Base-by-base conservation (phyloP, 2,329 filamentous ascomycete species). In the Xylariales sp. region DNA sequence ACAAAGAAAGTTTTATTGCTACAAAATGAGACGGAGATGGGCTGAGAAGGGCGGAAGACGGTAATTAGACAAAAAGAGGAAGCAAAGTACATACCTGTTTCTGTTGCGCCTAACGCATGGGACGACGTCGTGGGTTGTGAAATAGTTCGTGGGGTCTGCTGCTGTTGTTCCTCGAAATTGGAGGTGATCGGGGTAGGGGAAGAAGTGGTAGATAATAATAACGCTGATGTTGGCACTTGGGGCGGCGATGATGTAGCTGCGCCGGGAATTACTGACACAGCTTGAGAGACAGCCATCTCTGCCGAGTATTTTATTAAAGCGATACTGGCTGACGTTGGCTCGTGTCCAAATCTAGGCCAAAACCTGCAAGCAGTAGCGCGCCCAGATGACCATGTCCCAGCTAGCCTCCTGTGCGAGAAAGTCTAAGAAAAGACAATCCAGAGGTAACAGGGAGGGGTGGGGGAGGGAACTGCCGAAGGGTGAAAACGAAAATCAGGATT, bases 11-110 rank as follows among this genome's bases (percentile, higher is more conserved):
- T n/a, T n/a, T n/a, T n/a, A n/a, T n/a, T n/a, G n/a, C n/a, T 16
- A 20, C 21, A 23, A 33, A 33, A 39, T 13, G 15, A 18, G 14
- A 29, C 18, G 37, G 36, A 14, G 29, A 30, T 17, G 29, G 15
- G 11, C 10, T 25, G 5, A 33, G 15, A 24, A 33, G 37, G 19
- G 15, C 30, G 15, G 15, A 25, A 15, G n/a, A n/a, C n/a, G n/a
- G n/a, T n/a, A n/a, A n/a, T n/a, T n/a, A n/a, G n/a, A n/a, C n/a
- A n/a, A n/a, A n/a, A n/a, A n/a, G n/a, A n/a, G n/a, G n/a, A n/a
- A n/a, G n/a, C n/a, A n/a, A n/a, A n/a, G n/a, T n/a, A n/a, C n/a
- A 39, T 39, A 39, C 37, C 37, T 39, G 37, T 29, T 25, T 39
- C 35, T 30, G 35, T 8, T 31, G 35, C 27, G 28, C 17, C 21